Percentiles rank a stretch among this genome's conserved stretches.
phyloP scores from a whole-genome alignment of 1,284 basidiomycete genomes.

The Chiua sp. region DNA sequence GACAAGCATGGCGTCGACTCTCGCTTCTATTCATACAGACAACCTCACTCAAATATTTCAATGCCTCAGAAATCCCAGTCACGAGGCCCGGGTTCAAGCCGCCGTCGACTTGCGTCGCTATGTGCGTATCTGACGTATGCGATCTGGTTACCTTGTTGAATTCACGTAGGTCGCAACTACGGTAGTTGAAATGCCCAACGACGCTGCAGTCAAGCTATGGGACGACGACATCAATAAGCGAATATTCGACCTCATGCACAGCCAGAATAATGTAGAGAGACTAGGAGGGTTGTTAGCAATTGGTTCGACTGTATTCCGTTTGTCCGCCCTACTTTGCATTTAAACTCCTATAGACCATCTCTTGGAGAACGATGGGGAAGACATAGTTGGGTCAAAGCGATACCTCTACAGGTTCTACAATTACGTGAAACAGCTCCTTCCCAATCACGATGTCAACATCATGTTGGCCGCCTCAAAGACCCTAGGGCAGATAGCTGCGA shows the following conservation, averaged over 20 bases:
- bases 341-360: constrained; percentile 60
- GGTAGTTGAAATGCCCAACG: constrained; percentile 78
- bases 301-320: constrained; percentile 51
- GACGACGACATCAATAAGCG: constrained; percentile 81
- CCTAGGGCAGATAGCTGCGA: constrained; percentile 81
- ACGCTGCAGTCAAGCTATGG: constrained; percentile 79
- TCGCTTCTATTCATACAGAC: constrained; percentile 60
- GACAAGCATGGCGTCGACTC: constrained; percentile 59
- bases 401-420: constrained; percentile 90
- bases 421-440: constrained; percentile 87
- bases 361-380: constrained; percentile 73
- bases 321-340: constrained; percentile 14
- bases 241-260: constrained; percentile 85
- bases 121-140: constrained; percentile 47
- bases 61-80: constrained; percentile 64
- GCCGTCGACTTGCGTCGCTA: constrained; percentile 74
- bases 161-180: constrained; percentile 64
- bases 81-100: constrained; percentile 65
- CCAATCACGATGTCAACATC: constrained; percentile 83
- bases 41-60: constrained; percentile 68
- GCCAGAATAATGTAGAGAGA: constrained; percentile 74
- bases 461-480: constrained; percentile 91
- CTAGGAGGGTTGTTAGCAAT: constrained; percentile 86
- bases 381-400: constrained; percentile 75
- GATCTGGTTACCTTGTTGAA: constrained; percentile 12